phyloP scores from a whole-genome alignment of 163 green algal species.

The Prototheca wickerhamii region DNA sequence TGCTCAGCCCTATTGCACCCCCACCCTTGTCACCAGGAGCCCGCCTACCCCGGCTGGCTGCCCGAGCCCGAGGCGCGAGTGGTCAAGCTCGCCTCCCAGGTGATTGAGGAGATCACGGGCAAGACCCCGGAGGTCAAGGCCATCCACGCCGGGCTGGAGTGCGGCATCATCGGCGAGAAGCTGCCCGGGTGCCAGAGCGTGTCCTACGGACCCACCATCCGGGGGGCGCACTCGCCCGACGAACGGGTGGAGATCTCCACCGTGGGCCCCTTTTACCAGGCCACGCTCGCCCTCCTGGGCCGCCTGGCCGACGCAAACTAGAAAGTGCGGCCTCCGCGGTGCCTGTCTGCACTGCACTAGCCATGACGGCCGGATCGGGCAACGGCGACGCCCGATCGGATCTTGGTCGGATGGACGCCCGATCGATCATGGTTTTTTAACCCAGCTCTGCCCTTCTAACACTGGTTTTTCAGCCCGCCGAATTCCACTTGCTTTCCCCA shows the following conservation, averaged over 20 bases:
- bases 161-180: constrained; percentile 63
- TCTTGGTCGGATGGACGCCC: neutral
- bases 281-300: constrained; percentile 33
- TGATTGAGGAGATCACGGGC: constrained; percentile 16
- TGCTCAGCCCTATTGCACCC: neutral
- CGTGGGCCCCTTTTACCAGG: constrained; percentile 22
- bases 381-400: neutral
- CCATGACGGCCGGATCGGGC: neutral
- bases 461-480: no score
- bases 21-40: constrained; percentile 20
- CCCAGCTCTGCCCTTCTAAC: no score
- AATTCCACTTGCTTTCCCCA: no score
- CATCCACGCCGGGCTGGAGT: constrained; percentile 63
- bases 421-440: no score
- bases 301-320: constrained; percentile 25
- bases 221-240: constrained; percentile 62
- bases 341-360: no score
- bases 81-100: constrained; percentile 32
- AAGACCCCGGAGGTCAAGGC: constrained; percentile 15
- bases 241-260: constrained; percentile 41
- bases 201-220: constrained; percentile 66
- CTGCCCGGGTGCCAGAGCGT: constrained; percentile 49
- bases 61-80: constrained; percentile 46
- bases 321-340: no score
- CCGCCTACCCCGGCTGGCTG: constrained; percentile 65